Evolutionary conservation across 164 flowering plant genomes (phyloP), one percentile per base, ranked within the genome.

Genomic region (Piper longum): DNA sequence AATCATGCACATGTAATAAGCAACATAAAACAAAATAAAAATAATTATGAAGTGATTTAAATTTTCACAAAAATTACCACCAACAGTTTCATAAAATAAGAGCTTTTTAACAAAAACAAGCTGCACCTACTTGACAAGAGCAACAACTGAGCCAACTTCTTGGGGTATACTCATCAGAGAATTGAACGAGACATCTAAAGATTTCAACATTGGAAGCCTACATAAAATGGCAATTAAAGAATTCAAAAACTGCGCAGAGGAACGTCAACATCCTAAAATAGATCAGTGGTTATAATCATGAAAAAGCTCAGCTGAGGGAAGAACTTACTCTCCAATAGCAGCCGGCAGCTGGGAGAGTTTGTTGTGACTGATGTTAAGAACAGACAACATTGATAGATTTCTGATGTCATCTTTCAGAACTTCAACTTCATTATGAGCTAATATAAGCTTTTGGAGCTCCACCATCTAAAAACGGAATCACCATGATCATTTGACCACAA

Each of bases 341-440:
- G 82, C 82, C 56, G 99, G 99, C 66, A 93, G 95, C 7, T 76
- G 73, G 45, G 88, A 65, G 65, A 93, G 91, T 71, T 81, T 85
- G 73, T 93, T 93, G 72, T 93, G 92, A 73, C 96, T 84, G 64
- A 93, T 73, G 79, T 90, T 93, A 72, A 93, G 63, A 59, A 90
- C 95, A 45, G 78, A 43, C 18, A 93, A 71, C 54, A 59, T 60
- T 39, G 88, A 69, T 57, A 93, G 82, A 72, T 87, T 90, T 62
- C 72, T 82, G 18, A 93, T 41, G 19, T 93, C 97, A 64, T 90
- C 96, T 72, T 76, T 84, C 70, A 93, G 68, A 9, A 64, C 70
- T 66, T 88, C 88, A 61, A 93, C 90, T 60, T 74, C 63, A 65
- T 90, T 93, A 74, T 93, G 99, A 61, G 99, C 99, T 71, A 93